phyloP scores from a whole-genome alignment of 345 rosid species.

The Rubroshorea leprosula region DNA sequence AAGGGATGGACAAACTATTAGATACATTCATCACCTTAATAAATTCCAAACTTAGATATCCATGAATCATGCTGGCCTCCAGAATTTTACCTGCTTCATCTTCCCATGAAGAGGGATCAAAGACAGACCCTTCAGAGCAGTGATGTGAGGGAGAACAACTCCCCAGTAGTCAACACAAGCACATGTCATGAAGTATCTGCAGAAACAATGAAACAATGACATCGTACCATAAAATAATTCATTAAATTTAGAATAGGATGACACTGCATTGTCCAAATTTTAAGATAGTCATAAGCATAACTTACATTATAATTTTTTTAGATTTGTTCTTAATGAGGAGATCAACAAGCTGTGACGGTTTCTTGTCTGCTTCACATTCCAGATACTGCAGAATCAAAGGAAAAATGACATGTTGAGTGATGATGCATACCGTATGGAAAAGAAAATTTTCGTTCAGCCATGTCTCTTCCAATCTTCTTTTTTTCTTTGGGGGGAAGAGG shows the following conservation, averaged over 20 bases:
- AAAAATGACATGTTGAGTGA: not conserved
- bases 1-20: constrained; percentile 19
- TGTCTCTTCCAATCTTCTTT: too few species aligned
- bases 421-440: not conserved
- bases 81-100: constrained; percentile 75
- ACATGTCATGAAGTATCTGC: constrained; percentile 94
- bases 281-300: constrained; percentile 4
- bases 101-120: constrained; percentile 85
- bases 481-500: too few species aligned
- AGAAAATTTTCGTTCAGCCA: too few species aligned
- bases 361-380: constrained; percentile 84
- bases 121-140: constrained; percentile 52
- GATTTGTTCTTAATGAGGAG: constrained; percentile 56
- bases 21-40: constrained; percentile 1
- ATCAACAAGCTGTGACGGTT: constrained; percentile 77
- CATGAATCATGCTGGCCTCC: constrained; percentile 1
- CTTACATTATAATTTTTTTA: constrained; percentile 82
- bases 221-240: too few species aligned
- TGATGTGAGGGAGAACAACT: constrained; percentile 59
- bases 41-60: constrained; percentile 6
- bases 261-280: constrained; percentile 2
- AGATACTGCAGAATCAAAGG: constrained; percentile 53
- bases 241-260: not conserved
- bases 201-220: constrained; percentile 17
- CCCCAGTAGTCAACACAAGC: constrained; percentile 98